Evolutionary conservation across 805 yeast genomes (phyloP).

Genomic region (Candida oleophila): DNA sequence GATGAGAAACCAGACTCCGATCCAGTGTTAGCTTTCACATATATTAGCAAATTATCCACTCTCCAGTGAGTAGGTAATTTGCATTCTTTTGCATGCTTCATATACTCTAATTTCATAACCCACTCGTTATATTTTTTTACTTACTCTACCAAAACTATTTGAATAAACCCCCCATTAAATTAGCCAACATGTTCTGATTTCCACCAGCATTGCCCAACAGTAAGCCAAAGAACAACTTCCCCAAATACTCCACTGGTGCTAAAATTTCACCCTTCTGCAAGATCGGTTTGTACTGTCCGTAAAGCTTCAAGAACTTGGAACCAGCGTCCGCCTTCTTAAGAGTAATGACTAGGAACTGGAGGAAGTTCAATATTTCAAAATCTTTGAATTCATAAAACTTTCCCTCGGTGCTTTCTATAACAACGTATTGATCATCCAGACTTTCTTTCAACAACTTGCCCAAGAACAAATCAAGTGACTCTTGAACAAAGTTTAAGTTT

Average conservation of each 20-base stretch:
- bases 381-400: conserved; percentile 32
- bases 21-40: no score
- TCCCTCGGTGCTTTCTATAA: conserved; percentile 3
- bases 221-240: conserved; percentile 61
- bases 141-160: conserved; percentile 13
- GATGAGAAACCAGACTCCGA: no score
- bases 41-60: no score
- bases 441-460: conserved; percentile 11
- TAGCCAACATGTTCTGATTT: conserved; percentile 45
- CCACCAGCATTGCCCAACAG: conserved; percentile 38
- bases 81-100: not conserved
- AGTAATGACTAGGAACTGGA: conserved; percentile 63
- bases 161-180: conserved; percentile 63
- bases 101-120: not conserved
- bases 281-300: conserved; percentile 44
- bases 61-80: no score
- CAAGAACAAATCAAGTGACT: conserved; percentile 25
- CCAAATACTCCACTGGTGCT: conserved; percentile 54
- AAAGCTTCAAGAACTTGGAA: conserved; percentile 54
- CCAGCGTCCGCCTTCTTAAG: conserved; percentile 51
- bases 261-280: conserved; percentile 35
- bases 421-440: not conserved
- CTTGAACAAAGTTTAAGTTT: conserved; percentile 59
- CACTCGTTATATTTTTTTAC: not conserved
- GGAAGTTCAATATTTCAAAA: conserved; percentile 57